Evolutionary conservation across 1,284 basidiomycete species (phyloP), one percentile per base, ranked within the genome.

Genomic region (Trametes pubescens): DNA sequence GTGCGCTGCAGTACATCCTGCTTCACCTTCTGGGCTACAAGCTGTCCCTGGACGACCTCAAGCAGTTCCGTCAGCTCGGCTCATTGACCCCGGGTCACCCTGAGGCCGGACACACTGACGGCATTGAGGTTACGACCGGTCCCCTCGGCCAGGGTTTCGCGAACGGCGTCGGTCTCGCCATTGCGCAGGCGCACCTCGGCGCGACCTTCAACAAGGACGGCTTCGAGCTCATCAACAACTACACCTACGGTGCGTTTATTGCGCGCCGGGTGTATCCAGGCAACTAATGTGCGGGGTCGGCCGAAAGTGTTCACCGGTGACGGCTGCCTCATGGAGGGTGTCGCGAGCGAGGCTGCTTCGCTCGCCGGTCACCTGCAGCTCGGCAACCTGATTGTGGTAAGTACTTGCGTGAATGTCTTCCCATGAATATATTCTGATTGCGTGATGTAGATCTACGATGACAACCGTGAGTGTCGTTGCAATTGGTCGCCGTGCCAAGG

Each of bases 321-420:
- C 79, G 96, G 96, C 62, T 98, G 96, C 81, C 84, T 98, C 69
- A 95, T 96, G 91, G 96, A 98, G 81, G 96, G 96, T 86, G 90
- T 98, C 72, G 86, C 95, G 24, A 86, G 87, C 70, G 96, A 98
- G 79, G 94, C 96, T 32, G 92, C 91, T 68, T 95, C 93, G 75
- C 86, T 98, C 68, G 96, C 95, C 65, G 96, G 93, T 71, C 96
- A 98, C 81, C 84, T 98, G 72, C 90, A 95, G 79, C 87, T 98
- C 61, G 94, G 93, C 66, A 98, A 97, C 82, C 84, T 98, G 71
- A 92, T 98, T 75, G 93, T 91, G 67, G 91, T 92, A 76, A 73
- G 61, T 64, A 14, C 49, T 51, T 65, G 52, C 51, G 47, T 48
- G 38, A 34, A 60, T 59, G 43, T 38, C 7, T 46, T 18, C 14